Percentiles rank a stretch among this genome's conserved stretches.
Evolutionary conservation across 352 stramenopile species (phyloP).

Genomic region (Globisporangium cylindrosporum): DNA sequence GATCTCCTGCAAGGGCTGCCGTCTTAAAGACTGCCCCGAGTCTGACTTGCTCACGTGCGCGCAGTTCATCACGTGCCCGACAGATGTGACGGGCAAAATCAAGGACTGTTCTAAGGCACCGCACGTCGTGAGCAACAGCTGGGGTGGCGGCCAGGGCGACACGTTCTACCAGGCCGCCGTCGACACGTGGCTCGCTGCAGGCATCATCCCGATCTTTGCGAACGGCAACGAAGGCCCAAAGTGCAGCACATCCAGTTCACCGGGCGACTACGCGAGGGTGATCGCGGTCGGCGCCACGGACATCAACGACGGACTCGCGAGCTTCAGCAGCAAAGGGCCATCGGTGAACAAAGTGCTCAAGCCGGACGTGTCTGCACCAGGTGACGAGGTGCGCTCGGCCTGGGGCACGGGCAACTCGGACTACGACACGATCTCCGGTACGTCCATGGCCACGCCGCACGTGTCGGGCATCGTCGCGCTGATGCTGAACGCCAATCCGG

Average conservation of each 20-base stretch:
- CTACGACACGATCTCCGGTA: conserved; percentile 31
- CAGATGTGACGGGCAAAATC: conserved; percentile 17
- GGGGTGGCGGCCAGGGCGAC: conserved; percentile 20
- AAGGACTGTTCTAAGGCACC: conserved; percentile 34
- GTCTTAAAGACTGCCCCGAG: conserved; percentile 11
- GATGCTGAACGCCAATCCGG: conserved; percentile 21
- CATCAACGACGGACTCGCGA: conserved; percentile 21
- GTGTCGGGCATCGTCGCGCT: conserved; percentile 35
- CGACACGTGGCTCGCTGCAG: neutral
- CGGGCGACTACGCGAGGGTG: conserved; percentile 24
- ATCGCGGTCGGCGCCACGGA: conserved; percentile 28
- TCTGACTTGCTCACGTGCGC: conserved; percentile 19
- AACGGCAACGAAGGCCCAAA: conserved; percentile 25
- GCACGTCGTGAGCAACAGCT: conserved; percentile 34
- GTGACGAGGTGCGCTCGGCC: conserved; percentile 22
- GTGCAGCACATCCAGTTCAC: conserved; percentile 20
- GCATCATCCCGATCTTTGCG: neutral
- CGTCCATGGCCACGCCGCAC: conserved; percentile 35
- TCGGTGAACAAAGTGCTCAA: conserved; percentile 21
- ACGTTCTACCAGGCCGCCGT: neutral
- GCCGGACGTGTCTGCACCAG: conserved; percentile 29
- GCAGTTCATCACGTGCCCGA: conserved; percentile 41
- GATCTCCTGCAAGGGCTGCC: conserved; percentile 33
- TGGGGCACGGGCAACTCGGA: conserved; percentile 19
- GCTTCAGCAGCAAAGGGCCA: conserved; percentile 30